Conservation (phyloP, 2,329 filamentous ascomycete species). For the Stachybotrys chartarum region DNA sequence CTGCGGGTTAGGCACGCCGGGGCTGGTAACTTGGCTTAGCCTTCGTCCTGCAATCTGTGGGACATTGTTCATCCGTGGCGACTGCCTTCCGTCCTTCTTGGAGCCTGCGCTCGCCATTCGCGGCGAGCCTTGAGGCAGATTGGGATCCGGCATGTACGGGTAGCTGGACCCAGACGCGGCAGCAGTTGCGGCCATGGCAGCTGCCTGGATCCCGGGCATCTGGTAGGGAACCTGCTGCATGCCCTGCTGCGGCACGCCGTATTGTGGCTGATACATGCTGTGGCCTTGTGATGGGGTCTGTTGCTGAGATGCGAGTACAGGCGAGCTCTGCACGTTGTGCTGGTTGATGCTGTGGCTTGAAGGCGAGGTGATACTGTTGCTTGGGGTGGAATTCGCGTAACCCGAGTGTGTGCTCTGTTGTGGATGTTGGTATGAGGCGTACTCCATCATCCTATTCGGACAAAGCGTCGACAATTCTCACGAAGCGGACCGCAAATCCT, state of each 20-base stretch:
- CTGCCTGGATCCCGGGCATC: slow-evolving; percentile 77
- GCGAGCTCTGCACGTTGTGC: slow-evolving; percentile 65
- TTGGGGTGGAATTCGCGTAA: slow-evolving; percentile 51
- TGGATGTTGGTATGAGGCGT: slow-evolving; percentile 65
- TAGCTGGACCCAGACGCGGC: slow-evolving; percentile 79
- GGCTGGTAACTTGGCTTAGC: slow-evolving; percentile 72
- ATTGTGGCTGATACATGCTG: slow-evolving; percentile 75
- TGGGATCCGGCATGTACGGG: slow-evolving; percentile 67
- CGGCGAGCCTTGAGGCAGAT: slow-evolving; percentile 65
- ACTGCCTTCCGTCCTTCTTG: slow-evolving; percentile 66
- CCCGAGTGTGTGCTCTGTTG: slow-evolving; percentile 59
- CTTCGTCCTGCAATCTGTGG: slow-evolving; percentile 56
- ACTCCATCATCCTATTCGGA: slow-evolving; percentile 58
- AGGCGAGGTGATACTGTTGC: slow-evolving; percentile 63
- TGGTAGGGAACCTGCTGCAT: slow-evolving; percentile 65
- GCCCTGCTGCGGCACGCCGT: slow-evolving; percentile 63
- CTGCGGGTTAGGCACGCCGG: slow-evolving; percentile 65
- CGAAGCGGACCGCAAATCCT: slow-evolving; percentile 14
- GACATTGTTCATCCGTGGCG: slow-evolving; percentile 64
- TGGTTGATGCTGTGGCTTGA: slow-evolving; percentile 63
- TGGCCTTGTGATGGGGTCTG: slow-evolving; percentile 53
- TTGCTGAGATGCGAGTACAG: slow-evolving; percentile 65
- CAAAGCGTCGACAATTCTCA: slow-evolving; percentile 8
- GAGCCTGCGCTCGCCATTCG: slow-evolving; percentile 69
- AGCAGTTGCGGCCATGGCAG: slow-evolving; percentile 86